Evolutionary conservation across 2,329 filamentous ascomycete species (phyloP), one percentile per base, ranked within the genome.

Genomic region (Microdochium bolleyi): DNA sequence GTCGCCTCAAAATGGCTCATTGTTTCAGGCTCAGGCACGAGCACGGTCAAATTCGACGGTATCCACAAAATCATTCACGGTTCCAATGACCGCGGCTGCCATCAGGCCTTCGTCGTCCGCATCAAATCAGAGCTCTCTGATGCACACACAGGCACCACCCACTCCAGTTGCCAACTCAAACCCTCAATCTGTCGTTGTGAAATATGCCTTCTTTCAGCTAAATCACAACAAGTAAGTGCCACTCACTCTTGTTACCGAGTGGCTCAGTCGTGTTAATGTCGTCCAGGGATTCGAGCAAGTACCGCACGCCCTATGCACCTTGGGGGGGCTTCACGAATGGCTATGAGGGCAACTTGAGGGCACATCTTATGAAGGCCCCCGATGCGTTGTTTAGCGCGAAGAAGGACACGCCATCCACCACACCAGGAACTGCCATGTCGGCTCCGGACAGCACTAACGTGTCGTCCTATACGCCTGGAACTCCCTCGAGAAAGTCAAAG

Each of bases 281-380:
- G 34, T 2, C 11, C 55, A 80, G 78, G 66, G 77, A 80, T 54
- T 69, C 77, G 5, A 71, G 74, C 8, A 76, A 76, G 52, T 84
- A 85, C 54, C 74, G 78, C 50, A 83, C 79, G 3, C 82, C 82
- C 1, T 85, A 85, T 60, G 73, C 77, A 16, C 69, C 73, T 1
- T 74, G 70, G 67, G 76, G 78, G 24, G 82, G 80, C 0, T 84
- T 84, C 58, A 81, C 77, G 32, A 84, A 84, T 55, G 80, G 79
- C 3, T 83, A 83, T 53, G 78, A 83, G 62, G 78, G 77, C 21
- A 76, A 76, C 49, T 55, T 76, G 19, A 68, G 70, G 49, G 72
- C 73, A 19, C 73, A 78, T 53, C 55, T 78, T 48, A 70, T 75
- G 64, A 70, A 67, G 52, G 67, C 68, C 10, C 70, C 70, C 22